Conservation (phyloP, 106 monocot genomes). For the Gastrodia elata region DNA sequence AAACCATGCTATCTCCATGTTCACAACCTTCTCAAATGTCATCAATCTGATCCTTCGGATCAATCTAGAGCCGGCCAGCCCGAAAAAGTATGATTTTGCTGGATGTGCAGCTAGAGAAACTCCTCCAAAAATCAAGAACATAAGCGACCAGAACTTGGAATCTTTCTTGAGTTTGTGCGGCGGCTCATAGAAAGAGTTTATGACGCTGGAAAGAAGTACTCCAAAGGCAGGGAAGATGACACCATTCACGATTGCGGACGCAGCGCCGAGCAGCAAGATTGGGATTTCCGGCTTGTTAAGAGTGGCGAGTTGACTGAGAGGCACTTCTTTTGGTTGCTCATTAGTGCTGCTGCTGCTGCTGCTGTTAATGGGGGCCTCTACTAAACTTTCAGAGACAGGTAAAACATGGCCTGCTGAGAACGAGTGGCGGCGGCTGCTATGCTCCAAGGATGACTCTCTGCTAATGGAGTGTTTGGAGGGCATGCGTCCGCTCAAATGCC, state of each 20-base stretch:
- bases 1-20: conserved; percentile 59
- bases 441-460: conserved; percentile 14
- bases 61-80: conserved; percentile 48
- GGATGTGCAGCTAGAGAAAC: conserved; percentile 20
- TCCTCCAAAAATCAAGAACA: conserved; percentile 16
- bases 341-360: background rate
- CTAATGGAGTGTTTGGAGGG: conserved; percentile 12
- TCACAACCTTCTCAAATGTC: conserved; percentile 45
- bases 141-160: conserved; percentile 24
- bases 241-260: conserved; percentile 16
- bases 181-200: conserved; percentile 26
- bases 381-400: conserved; percentile 6
- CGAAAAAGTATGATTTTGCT: conserved; percentile 40
- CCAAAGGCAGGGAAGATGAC: conserved; percentile 28
- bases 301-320: conserved; percentile 15
- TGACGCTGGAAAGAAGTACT: conserved; percentile 14
- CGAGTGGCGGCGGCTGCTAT: conserved; percentile 16
- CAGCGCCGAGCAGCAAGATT: conserved; percentile 12
- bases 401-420: background rate
- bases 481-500: conserved; percentile 2
- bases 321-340: conserved; percentile 6
- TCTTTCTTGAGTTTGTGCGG: conserved; percentile 18
- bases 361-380: background rate
- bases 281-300: conserved; percentile 31
- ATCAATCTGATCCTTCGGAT: conserved; percentile 36